A percentile compares a stretch with the other conserved stretches of the same genome.
Conservation (phyloP, 2,329 filamentous ascomycete genomes). For the Xylariales sp. region DNA sequence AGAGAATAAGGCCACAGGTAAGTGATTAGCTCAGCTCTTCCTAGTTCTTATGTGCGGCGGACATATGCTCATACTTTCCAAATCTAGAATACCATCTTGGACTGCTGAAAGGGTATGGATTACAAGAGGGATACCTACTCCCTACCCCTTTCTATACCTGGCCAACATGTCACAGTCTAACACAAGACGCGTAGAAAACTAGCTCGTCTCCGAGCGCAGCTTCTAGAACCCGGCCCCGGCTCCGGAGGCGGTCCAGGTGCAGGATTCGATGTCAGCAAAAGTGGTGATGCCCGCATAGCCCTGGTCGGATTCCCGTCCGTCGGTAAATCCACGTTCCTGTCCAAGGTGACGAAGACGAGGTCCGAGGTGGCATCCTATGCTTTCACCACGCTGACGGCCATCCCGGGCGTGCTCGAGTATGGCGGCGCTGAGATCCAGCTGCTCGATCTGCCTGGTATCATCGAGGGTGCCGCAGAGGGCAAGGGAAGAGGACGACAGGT, state of each 20-base stretch:
- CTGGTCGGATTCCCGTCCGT: constrained; percentile 98
- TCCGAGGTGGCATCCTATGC: constrained; percentile 94
- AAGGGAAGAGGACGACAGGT: constrained; percentile 95
- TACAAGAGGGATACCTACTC: too few species aligned
- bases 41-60: not conserved
- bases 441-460: constrained; percentile 95
- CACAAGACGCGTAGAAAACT: constrained; percentile 69
- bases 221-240: constrained; percentile 83
- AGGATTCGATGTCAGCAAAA: constrained; percentile 94
- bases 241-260: constrained; percentile 72
- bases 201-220: constrained; percentile 86
- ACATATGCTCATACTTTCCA: not conserved
- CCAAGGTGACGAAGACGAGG: constrained; percentile 96
- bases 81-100: constrained; percentile 90
- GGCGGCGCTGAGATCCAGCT: constrained; percentile 97
- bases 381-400: constrained; percentile 96
- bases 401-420: constrained; percentile 95
- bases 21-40: too few species aligned
- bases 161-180: too few species aligned
- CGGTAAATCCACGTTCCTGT: constrained; percentile 97
- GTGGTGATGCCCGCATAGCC: constrained; percentile 92
- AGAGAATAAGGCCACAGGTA: constrained; percentile 99
- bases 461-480: constrained; percentile 92
- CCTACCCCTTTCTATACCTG: too few species aligned
- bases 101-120: constrained; percentile 81